These are phyloP conservation scores for Phytopythium ostracodes DNA, from an alignment of 352 stramenopile species.

Conservation along the genomic window DNA sequence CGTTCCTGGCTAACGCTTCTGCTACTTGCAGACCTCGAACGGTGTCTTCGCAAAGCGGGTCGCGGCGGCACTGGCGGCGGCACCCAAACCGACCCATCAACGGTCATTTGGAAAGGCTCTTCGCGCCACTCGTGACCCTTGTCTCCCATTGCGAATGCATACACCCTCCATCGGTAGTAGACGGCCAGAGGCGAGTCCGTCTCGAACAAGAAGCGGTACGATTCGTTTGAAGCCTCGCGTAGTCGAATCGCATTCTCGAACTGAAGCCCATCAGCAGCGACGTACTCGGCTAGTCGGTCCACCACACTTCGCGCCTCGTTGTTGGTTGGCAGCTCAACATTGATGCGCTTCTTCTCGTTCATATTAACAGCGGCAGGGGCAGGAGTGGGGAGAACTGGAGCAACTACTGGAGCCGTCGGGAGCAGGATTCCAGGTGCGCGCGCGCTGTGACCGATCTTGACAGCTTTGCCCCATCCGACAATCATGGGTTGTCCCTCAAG, in stretches of 20 bases:
- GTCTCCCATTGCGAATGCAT: constrained; percentile 69
- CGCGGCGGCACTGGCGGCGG: constrained; percentile 32
- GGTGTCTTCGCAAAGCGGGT: constrained; percentile 9
- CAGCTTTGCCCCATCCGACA: constrained; percentile 77
- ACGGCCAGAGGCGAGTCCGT: constrained; percentile 23
- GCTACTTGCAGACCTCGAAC: constrained; percentile 22
- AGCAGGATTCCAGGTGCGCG: constrained; percentile 10
- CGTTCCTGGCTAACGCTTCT: neutral
- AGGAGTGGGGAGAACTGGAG: constrained; percentile 7
- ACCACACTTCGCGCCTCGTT: constrained; percentile 22
- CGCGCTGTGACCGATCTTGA: constrained; percentile 55
- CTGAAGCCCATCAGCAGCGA: constrained; percentile 55
- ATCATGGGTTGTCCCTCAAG: constrained; percentile 71
- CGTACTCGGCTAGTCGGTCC: constrained; percentile 54
- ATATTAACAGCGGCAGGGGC: neutral
- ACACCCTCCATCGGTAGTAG: constrained; percentile 79
- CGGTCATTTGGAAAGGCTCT: constrained; percentile 60
- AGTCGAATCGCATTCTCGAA: constrained; percentile 61
- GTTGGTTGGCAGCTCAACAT: constrained; percentile 35
- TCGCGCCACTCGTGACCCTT: constrained; percentile 37
- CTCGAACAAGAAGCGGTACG: constrained; percentile 58
- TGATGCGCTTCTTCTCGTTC: constrained; percentile 19
- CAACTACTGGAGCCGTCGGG: constrained; percentile 8
- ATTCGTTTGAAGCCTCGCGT: constrained; percentile 39
- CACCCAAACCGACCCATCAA: constrained; percentile 52